phyloP scores from a whole-genome alignment of 352 stramenopile genomes.

The Vaucheria bursata region DNA sequence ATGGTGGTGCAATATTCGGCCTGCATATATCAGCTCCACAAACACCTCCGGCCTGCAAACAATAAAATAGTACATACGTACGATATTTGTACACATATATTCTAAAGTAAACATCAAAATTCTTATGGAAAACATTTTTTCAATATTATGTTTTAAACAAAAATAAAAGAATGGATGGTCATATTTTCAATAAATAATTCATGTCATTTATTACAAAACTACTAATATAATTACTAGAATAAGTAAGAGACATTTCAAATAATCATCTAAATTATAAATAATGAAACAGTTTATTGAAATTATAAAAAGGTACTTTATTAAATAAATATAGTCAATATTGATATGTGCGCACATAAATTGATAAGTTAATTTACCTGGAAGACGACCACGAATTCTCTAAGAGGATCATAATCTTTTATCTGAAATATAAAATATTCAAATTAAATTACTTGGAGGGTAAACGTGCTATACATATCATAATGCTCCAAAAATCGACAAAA shows the following conservation, averaged over 20 bases:
- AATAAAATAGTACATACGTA: background rate
- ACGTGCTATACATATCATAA: too few species aligned
- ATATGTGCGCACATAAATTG: background rate
- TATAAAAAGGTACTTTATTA: too few species aligned
- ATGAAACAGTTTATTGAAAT: too few species aligned
- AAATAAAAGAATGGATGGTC: too few species aligned
- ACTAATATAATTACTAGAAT: too few species aligned
- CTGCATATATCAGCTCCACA: slow-evolving; percentile 39
- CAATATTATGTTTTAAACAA: background rate
- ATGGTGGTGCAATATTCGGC: slow-evolving; percentile 30
- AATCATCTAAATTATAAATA: too few species aligned
- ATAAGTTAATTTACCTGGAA: slow-evolving; percentile 21
- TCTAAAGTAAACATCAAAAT: background rate
- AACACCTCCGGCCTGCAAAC: background rate
- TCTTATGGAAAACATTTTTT: background rate
- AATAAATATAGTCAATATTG: too few species aligned
- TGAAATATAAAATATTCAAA: background rate
- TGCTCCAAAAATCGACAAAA: too few species aligned
- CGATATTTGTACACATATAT: slow-evolving; percentile 4
- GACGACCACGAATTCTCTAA: slow-evolving; percentile 45
- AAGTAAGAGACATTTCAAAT: too few species aligned
- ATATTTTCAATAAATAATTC: background rate
- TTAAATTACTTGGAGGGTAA: too few species aligned
- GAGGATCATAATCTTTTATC: slow-evolving; percentile 34
- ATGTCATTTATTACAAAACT: too few species aligned